Evolutionary conservation across 1,284 basidiomycete species (phyloP).

Genomic region (Cryptococcus wingfieldii): DNA sequence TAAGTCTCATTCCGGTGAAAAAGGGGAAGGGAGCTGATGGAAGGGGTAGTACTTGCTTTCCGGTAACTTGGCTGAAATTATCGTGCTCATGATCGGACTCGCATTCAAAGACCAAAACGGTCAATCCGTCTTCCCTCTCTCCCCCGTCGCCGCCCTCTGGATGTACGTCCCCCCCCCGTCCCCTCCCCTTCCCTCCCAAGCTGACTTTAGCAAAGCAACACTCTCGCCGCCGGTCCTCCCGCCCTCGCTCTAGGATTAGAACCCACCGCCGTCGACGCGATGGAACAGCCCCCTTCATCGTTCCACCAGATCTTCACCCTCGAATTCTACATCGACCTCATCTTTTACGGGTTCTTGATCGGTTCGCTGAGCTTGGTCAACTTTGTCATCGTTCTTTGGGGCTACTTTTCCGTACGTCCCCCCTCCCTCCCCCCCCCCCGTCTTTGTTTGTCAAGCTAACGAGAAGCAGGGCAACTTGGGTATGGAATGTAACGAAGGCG

Average conservation of each 20-base stretch:
- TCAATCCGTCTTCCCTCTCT: slow-evolving; percentile 63
- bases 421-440: not conserved
- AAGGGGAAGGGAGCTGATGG: not conserved
- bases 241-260: slow-evolving; percentile 62
- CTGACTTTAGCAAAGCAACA: slow-evolving; percentile 31
- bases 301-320: slow-evolving; percentile 57
- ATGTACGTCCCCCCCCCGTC: slow-evolving; percentile 30
- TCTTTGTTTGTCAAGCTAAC: not conserved
- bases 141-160: slow-evolving; percentile 64
- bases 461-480: slow-evolving; percentile 52
- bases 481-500: slow-evolving; percentile 53
- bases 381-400: slow-evolving; percentile 59
- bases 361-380: slow-evolving; percentile 56
- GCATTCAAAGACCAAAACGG: slow-evolving; percentile 60
- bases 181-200: not conserved
- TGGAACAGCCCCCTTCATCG: slow-evolving; percentile 56
- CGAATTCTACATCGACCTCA: slow-evolving; percentile 56
- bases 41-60: slow-evolving; percentile 51
- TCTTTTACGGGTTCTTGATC: slow-evolving; percentile 64
- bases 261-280: slow-evolving; percentile 56
- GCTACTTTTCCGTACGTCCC: slow-evolving; percentile 40
- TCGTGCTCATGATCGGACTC: slow-evolving; percentile 61
- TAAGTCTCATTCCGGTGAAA: slow-evolving; percentile 7
- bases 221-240: slow-evolving; percentile 55
- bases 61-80: slow-evolving; percentile 61